phyloP scores from a whole-genome alignment of 1,139 yeast genomes.

The Protomyces lactucae-debilis region DNA sequence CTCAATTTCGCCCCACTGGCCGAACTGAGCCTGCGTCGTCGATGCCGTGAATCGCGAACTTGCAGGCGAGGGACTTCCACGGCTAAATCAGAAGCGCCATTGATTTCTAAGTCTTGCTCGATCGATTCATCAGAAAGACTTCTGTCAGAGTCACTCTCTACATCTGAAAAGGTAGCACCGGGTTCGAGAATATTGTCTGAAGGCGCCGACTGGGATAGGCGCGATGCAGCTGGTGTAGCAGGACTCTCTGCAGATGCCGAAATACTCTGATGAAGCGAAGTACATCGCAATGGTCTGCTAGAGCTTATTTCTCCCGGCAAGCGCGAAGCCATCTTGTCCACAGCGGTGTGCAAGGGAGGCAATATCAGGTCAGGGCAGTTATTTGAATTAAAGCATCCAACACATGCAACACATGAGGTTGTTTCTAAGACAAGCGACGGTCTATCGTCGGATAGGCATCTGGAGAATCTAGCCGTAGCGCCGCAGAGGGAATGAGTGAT shows the following conservation, averaged over 20 bases:
- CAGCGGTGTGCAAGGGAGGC: too few relatives aligned
- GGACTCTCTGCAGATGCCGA: constrained; percentile 1
- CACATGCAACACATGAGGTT: too few relatives aligned
- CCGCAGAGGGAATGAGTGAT: too few relatives aligned
- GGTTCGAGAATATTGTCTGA: not conserved
- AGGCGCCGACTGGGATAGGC: constrained; percentile 2
- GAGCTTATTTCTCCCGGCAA: not conserved
- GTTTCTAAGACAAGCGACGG: too few relatives aligned
- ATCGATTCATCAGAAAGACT: constrained; percentile 3
- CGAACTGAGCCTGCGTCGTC: constrained; percentile 1
- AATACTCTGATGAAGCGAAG: constrained; percentile 20
- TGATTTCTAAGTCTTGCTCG: not conserved
- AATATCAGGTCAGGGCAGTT: too few relatives aligned
- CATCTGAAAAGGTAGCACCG: constrained; percentile 1
- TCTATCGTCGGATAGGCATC: too few relatives aligned
- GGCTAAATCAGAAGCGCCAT: not conserved
- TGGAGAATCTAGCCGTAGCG: too few relatives aligned
- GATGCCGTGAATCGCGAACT: not conserved
- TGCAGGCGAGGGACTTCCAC: not conserved
- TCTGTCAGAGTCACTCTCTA: not conserved
- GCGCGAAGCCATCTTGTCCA: not conserved
- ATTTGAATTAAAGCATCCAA: too few relatives aligned
- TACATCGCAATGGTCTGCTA: constrained; percentile 17
- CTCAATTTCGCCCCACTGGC: not conserved
- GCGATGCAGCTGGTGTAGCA: not conserved